These are phyloP conservation scores for Tarenaya hassleriana DNA, from an alignment of 345 rosid species.

Conservation along the genomic window DNA sequence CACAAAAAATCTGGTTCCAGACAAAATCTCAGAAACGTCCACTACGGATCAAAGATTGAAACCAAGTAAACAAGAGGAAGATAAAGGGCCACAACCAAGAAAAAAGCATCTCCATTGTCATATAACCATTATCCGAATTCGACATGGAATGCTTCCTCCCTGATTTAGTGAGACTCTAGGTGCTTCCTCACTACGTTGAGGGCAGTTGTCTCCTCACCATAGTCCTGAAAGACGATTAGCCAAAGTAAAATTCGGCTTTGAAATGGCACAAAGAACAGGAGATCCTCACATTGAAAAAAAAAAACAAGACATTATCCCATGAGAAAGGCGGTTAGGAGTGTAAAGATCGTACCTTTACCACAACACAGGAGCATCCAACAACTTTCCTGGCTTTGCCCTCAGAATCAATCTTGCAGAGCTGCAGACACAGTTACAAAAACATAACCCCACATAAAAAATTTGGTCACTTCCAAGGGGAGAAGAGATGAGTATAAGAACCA, in stretches of 20 bases:
- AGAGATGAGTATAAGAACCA: no score
- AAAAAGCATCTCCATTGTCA: no score
- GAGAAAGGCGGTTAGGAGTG: no score
- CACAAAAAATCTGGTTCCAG: constrained; percentile 1
- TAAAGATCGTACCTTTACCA: constrained; percentile 47
- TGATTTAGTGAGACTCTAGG: constrained; percentile 18
- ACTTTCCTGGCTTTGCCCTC: constrained; percentile 83
- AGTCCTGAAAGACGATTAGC: constrained; percentile 34
- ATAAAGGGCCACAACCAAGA: no score
- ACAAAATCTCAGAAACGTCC: no score
- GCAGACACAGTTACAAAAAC: constrained; percentile 11
- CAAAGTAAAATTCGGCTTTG: not conserved
- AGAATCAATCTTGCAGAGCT: constrained; percentile 76
- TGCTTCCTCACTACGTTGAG: constrained; percentile 20
- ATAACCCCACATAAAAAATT: no score
- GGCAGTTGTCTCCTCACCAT: constrained; percentile 25
- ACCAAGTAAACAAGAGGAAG: no score
- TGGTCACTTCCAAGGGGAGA: no score
- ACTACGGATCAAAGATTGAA: no score
- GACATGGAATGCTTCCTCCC: constrained; percentile 1
- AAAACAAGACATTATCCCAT: no score
- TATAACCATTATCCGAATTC: not conserved
- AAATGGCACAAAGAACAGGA: no score
- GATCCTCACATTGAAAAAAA: no score
- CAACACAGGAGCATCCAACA: constrained; percentile 74